phyloP scores from a whole-genome alignment of 2,329 filamentous ascomycete genomes.

The Pseudogymnoascus sp. region DNA sequence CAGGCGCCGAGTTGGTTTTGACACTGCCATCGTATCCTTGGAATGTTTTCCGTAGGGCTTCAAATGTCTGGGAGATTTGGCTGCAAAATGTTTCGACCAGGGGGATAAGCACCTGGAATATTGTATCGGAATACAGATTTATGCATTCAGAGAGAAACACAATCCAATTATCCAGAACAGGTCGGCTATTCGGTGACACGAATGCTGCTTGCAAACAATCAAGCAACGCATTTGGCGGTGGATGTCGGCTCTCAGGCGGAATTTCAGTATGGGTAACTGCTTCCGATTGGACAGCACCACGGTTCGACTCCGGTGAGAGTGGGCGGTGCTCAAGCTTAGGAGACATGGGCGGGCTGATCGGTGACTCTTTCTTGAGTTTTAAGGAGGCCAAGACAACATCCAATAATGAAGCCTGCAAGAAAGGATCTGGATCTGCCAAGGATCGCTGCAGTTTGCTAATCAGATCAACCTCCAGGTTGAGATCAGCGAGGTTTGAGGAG shows the following conservation, averaged over 20 bases:
- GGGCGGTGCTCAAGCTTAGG: conserved; percentile 22
- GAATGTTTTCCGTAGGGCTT: conserved; percentile 60
- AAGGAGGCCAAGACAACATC: conserved; percentile 70
- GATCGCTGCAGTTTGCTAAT: conserved; percentile 60
- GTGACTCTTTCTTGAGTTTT: conserved; percentile 48
- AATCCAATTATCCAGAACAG: conserved; percentile 87
- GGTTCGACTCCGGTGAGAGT: conserved; percentile 25
- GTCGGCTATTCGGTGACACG: conserved; percentile 62
- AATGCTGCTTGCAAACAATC: conserved; percentile 78
- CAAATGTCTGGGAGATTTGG: conserved; percentile 67
- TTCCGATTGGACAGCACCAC: conserved; percentile 37
- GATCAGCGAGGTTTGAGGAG: conserved; percentile 47
- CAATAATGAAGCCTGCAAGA: conserved; percentile 69
- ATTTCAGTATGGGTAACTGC: conserved; percentile 36
- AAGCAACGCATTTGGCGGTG: conserved; percentile 61
- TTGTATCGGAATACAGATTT: conserved; percentile 72
- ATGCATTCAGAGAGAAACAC: conserved; percentile 75
- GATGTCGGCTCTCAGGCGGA: conserved; percentile 31
- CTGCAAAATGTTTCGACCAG: conserved; percentile 82
- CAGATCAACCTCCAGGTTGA: conserved; percentile 63
- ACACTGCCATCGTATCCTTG: conserved; percentile 30
- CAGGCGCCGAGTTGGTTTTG: conserved; percentile 42
- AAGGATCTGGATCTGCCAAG: conserved; percentile 54
- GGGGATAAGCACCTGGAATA: conserved; percentile 86
- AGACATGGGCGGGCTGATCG: conserved; percentile 18